These are phyloP conservation scores for Schoenoplectus tabernaemontani DNA, from an alignment of 202 grass and related monocot genomes.

Conservation along the genomic window DNA sequence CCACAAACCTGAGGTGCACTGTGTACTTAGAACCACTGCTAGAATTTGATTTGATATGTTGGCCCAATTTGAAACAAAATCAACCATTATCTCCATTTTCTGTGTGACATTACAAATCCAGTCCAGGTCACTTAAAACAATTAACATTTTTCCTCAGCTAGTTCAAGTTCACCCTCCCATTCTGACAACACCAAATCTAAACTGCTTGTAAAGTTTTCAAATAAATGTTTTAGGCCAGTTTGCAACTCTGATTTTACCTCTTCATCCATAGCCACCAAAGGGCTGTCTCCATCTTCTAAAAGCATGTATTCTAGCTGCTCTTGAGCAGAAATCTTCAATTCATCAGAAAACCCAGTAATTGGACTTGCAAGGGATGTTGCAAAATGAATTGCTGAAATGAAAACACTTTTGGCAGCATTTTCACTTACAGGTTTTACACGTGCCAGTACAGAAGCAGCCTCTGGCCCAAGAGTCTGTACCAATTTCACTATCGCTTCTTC, in stretches of 20 bases:
- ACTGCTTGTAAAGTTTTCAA: slow-evolving; percentile 33
- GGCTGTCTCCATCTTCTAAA: slow-evolving; percentile 55
- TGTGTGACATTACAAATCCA: slow-evolving; percentile 58
- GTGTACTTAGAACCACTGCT: slow-evolving; percentile 43
- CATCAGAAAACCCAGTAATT: slow-evolving; percentile 51
- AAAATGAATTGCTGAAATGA: slow-evolving; percentile 67
- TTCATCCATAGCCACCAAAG: slow-evolving; percentile 66
- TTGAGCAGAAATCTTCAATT: slow-evolving; percentile 82
- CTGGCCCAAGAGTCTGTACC: slow-evolving; percentile 40
- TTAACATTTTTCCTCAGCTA: slow-evolving; percentile 49
- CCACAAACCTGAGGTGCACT: slow-evolving; percentile 52
- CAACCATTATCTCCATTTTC: slow-evolving; percentile 75
- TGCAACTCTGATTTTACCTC: slow-evolving; percentile 56
- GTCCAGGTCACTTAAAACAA: slow-evolving; percentile 59
- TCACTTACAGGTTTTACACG: slow-evolving; percentile 52
- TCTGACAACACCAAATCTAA: slow-evolving; percentile 41
- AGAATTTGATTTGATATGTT: slow-evolving; percentile 47
- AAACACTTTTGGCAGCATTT: slow-evolving; percentile 61
- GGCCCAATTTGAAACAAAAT: slow-evolving; percentile 71
- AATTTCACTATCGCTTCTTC: slow-evolving; percentile 76
- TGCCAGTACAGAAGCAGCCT: slow-evolving; percentile 43
- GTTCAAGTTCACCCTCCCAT: slow-evolving; percentile 47
- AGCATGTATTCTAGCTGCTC: slow-evolving; percentile 99
- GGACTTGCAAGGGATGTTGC: slow-evolving; percentile 42
- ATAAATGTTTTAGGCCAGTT: slow-evolving; percentile 47